phyloP scores from a whole-genome alignment of 768 basidiomycete species.

The Lanmaoa pseudosensibilis region DNA sequence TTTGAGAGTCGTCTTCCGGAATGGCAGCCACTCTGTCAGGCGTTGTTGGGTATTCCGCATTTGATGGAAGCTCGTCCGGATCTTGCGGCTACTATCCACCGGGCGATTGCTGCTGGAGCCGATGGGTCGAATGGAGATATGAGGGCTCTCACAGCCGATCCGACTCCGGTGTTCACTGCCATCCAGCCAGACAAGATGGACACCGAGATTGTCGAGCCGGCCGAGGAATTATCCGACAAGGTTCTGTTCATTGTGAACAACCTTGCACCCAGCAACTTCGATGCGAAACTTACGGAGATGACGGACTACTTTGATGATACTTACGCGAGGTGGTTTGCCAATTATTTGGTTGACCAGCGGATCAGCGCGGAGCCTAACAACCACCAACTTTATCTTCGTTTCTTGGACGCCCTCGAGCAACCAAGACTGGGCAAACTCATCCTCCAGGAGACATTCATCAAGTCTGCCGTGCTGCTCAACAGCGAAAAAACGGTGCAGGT shows the following conservation, averaged over 20 bases:
- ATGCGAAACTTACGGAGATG: constrained; percentile 85
- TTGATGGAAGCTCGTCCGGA: constrained; percentile 86
- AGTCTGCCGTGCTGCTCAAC: constrained; percentile 84
- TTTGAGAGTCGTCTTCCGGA: constrained; percentile 87
- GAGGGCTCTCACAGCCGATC: constrained; percentile 41
- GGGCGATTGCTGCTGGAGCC: constrained; percentile 58
- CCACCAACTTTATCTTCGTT: constrained; percentile 90
- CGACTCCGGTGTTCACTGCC: constrained; percentile 66
- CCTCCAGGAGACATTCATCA: constrained; percentile 90
- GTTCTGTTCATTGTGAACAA: constrained; percentile 99
- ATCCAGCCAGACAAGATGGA: constrained; percentile 72
- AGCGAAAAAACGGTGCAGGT: constrained; percentile 87
- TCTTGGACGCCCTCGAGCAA: constrained; percentile 80
- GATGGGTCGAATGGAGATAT: constrained; percentile 45
- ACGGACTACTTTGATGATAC: constrained; percentile 76
- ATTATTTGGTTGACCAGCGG: constrained; percentile 95
- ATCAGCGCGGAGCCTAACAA: constrained; percentile 97
- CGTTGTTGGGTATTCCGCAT: constrained; percentile 83
- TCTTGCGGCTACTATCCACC: constrained; percentile 66
- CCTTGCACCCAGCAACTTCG: constrained; percentile 91
- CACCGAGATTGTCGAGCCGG: constrained; percentile 64
- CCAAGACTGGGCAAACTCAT: constrained; percentile 70
- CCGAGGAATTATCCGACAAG: constrained; percentile 87
- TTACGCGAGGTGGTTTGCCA: constrained; percentile 93
- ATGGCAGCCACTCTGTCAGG: constrained; percentile 91